Evolutionary conservation across 257 asterid genomes (phyloP).

Genomic region (Solanum sejunctum): DNA sequence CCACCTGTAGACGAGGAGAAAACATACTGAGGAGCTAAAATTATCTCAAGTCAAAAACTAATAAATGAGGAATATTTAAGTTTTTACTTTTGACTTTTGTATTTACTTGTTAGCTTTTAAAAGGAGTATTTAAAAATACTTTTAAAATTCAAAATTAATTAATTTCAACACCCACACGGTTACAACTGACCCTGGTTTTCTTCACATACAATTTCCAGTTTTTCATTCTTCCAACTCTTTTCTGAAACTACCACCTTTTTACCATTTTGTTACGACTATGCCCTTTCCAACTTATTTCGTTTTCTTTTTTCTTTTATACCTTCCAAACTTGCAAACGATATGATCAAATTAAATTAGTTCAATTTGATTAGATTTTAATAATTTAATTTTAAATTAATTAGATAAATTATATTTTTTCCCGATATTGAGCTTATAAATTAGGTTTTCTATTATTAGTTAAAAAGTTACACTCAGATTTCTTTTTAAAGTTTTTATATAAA

Average conservation of each 20-base stretch:
- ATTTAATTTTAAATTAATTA: neutral
- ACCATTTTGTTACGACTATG: conserved; percentile 7
- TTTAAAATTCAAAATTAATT: too few species aligned
- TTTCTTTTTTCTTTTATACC: neutral
- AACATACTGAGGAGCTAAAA: too few species aligned
- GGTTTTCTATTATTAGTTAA: neutral
- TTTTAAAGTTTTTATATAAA: neutral
- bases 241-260: neutral
- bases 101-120: too few species aligned
- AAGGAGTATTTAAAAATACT: too few species aligned
- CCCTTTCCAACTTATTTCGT: neutral
- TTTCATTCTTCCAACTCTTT: neutral
- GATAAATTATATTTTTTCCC: neutral
- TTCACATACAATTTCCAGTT: neutral
- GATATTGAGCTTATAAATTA: neutral
- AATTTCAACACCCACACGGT: too few species aligned
- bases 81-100: too few species aligned
- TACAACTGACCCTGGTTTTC: neutral
- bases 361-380: neutral
- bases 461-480: neutral
- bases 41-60: too few species aligned
- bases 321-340: neutral
- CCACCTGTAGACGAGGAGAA: neutral
- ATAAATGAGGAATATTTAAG: too few species aligned
- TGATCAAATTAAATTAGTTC: neutral